phyloP scores from a whole-genome alignment of 148 eudicot species.

The Camellia lanceoleosa region DNA sequence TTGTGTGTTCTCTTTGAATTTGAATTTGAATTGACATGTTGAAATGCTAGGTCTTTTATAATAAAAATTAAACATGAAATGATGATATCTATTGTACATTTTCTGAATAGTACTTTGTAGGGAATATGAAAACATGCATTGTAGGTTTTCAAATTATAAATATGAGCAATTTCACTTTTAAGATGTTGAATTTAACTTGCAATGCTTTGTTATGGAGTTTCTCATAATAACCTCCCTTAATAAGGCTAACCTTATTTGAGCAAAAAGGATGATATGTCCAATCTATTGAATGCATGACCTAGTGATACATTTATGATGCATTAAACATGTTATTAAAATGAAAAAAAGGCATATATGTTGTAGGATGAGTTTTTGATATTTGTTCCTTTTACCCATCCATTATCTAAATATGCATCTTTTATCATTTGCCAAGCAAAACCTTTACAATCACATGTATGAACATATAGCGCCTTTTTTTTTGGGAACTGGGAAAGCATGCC shows the following conservation, averaged over 20 bases:
- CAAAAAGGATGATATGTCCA: background rate
- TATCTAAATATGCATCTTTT: background rate
- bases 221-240: background rate
- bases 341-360: background rate
- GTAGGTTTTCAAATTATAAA: background rate
- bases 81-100: too few relatives aligned
- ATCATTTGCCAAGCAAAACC: background rate
- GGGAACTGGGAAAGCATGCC: conserved; percentile 1
- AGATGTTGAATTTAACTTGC: conserved; percentile 1
- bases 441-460: background rate
- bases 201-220: background rate
- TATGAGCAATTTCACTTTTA: background rate
- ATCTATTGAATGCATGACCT: background rate
- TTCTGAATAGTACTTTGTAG: background rate
- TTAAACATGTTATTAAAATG: background rate
- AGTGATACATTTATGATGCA: background rate
- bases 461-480: background rate
- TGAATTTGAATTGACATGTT: too few relatives aligned
- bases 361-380: background rate
- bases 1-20: too few relatives aligned
- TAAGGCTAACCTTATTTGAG: background rate
- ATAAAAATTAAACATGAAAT: too few relatives aligned
- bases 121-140: background rate
- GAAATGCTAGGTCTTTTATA: too few relatives aligned
- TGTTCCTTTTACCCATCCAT: background rate